Evolutionary conservation across 257 asterid species (phyloP), one percentile per base, ranked within the genome.

Genomic region (Rehmannia glutinosa): DNA sequence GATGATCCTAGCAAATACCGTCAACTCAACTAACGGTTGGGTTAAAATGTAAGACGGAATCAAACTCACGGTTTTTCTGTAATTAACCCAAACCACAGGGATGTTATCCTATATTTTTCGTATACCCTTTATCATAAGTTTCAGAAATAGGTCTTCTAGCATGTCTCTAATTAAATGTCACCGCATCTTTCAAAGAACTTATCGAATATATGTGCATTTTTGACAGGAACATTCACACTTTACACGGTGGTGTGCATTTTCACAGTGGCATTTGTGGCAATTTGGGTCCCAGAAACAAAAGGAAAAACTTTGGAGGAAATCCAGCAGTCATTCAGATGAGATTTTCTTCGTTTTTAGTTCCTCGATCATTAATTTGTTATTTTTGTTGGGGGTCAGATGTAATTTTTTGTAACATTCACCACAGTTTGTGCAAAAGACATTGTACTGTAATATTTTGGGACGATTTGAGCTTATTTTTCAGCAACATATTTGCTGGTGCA

Each of bases 261-360:
- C 8, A 73, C 87, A 0, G 77, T 84, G 73, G 56, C 76, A 13
- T 92, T 92, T 54, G 87, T 83, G 7, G 69, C 84, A 12, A 78
- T 76, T 50, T 69, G 88, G 87, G 92, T 92, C 59, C 98, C 98
- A 0, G 98, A 92, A 80, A 92, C 98, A 0, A 89, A 89, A 66
- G 98, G 96, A 12, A 83, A 84, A 67, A 85, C 97, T 6, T 72
- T 92, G 13, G 92, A 84, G 80, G 92, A 83, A 76, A 87, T 87
- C 65, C 95, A 87, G 72, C 57, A 64, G 24, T 85, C 96, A 0
- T 77, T 83, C 73, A 77, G 83, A 77, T 77, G 81, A 80, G 64
- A 42, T 2, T 11, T 67, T 36, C 42, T 70, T 64, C 28, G 6
- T 41, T 49, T 59, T 46, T 33, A 3, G 19, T 30, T 42, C 9